Base-by-base conservation (phyloP, 305 asterid species). In the Fraxinus ornus region DNA sequence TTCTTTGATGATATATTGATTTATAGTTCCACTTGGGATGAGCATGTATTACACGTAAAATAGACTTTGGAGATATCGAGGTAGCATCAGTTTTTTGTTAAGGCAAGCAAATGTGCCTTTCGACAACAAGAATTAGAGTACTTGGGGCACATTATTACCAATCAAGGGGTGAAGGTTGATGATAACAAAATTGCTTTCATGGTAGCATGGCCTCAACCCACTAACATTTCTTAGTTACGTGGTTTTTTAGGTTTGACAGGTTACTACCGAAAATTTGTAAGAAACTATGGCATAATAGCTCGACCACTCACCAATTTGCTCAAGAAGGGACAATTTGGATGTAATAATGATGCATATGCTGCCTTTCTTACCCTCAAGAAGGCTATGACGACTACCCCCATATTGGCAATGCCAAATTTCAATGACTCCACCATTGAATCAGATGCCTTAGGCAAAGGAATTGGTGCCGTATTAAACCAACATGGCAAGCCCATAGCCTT, bases 1-100 rank as follows among this genome's bases (percentile, higher is more conserved):
- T 75, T 62, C 33, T 83, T 83, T 60, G 72, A 83, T 28, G 86
- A 74, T 15, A 83, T 79, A 5, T 30, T 83, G 12, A 12, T 79
- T 0, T 78, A 52, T 41, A 79, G 83, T 17, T 6, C 52, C 4
- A 30, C 13, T 0, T 35, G 39, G 66, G 13, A 12, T 6, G 17
- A 13, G 0, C 87, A 80, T 78, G 17, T 52, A 0, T 0, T 3
- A 7, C 41, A 75, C 2, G 26, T 81, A 0, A 1, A 33, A 12
- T 0, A 2, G 0, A 39, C 37, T 4, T 55, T 36, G 0, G 15
- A 33, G 0, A 10, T 17, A 2, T 9, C 73, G 0, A 13, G 5
- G 0, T 17, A 33, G 0, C 30, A 72, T 1, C 21, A 35, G 0
- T 19, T 77, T 17, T 77, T 12, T 37, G 39, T 44, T 1, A 76